Evolutionary conservation across 2,329 filamentous ascomycete species (phyloP).

Genomic region (Fusarium udum): DNA sequence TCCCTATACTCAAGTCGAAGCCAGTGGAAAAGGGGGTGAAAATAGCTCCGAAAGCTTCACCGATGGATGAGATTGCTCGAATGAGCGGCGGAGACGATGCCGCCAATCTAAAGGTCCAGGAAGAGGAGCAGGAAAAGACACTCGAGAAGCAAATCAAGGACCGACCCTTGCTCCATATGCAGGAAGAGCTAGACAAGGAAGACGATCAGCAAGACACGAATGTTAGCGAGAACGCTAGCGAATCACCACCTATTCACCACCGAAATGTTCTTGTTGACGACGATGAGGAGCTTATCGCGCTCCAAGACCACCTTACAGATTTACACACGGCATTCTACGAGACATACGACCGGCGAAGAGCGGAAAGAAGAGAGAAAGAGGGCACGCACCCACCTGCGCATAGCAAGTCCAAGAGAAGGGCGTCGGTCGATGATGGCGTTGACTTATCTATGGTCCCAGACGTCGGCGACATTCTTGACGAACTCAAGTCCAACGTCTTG

Average conservation of each 20-base stretch:
- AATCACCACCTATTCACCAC: conserved; percentile 50
- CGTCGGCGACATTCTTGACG: conserved; percentile 83
- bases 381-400: conserved; percentile 49
- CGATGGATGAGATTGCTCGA: conserved; percentile 78
- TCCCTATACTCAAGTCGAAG: conserved; percentile 47
- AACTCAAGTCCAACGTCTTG: conserved; percentile 81
- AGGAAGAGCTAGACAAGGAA: conserved; percentile 88
- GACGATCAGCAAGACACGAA: conserved; percentile 54
- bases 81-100: conserved; percentile 79
- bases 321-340: conserved; percentile 86
- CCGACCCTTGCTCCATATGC: conserved; percentile 88
- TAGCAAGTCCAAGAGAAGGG: conserved; percentile 44
- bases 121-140: conserved; percentile 85
- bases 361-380: conserved; percentile 48
- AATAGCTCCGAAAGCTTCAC: conserved; percentile 48
- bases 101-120: conserved; percentile 75
- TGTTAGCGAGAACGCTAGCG: conserved; percentile 40
- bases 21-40: conserved; percentile 21
- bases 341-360: conserved; percentile 73
- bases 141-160: conserved; percentile 91
- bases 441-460: conserved; percentile 75
- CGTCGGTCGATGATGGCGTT: conserved; percentile 53
- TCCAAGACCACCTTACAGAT: conserved; percentile 78
- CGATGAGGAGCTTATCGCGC: conserved; percentile 80
- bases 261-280: conserved; percentile 86